Evolutionary conservation across 768 basidiomycete genomes (phyloP).

Genomic region (Tulasnella sp.): DNA sequence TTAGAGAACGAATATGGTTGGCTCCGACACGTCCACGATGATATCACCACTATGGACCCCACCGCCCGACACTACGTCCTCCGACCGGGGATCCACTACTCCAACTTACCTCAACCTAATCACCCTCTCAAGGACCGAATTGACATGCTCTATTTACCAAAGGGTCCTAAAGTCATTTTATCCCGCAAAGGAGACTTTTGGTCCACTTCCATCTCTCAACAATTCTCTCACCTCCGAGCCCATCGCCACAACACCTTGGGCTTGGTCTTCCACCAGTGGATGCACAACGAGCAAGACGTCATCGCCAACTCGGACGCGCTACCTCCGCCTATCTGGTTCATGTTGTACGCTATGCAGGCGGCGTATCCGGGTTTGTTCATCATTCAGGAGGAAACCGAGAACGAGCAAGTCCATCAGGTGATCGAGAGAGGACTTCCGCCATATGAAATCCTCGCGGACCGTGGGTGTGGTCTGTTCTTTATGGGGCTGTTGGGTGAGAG

Average conservation of each 20-base stretch:
- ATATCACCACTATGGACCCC: not conserved
- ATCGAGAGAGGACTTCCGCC: slow-evolving; percentile 13
- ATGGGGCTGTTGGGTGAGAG: not conserved
- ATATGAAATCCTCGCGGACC: not conserved
- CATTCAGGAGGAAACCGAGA: slow-evolving; percentile 10
- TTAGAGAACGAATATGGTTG: slow-evolving; percentile 3
- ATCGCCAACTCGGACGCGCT: not conserved
- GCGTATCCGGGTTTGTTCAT: slow-evolving; percentile 10
- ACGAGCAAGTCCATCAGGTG: not conserved
- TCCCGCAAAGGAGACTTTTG: not conserved
- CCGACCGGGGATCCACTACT: not conserved
- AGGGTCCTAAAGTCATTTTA: not conserved
- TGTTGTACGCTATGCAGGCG: slow-evolving; percentile 15
- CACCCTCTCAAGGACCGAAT: not conserved
- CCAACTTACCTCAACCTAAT: not conserved
- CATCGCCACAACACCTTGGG: slow-evolving; percentile 13
- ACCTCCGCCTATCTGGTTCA: slow-evolving; percentile 10
- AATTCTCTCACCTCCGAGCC: not conserved
- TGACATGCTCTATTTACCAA: not conserved
- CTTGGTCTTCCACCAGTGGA: slow-evolving; percentile 13
- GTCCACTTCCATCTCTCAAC: not conserved
- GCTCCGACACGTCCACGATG: slow-evolving; percentile 1
- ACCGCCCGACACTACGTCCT: not conserved
- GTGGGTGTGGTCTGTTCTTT: slow-evolving; percentile 8
- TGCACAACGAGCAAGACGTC: slow-evolving; percentile 8